These are phyloP conservation scores for Gossypium australe DNA, from an alignment of 345 rosid species.

Conservation along the genomic window DNA sequence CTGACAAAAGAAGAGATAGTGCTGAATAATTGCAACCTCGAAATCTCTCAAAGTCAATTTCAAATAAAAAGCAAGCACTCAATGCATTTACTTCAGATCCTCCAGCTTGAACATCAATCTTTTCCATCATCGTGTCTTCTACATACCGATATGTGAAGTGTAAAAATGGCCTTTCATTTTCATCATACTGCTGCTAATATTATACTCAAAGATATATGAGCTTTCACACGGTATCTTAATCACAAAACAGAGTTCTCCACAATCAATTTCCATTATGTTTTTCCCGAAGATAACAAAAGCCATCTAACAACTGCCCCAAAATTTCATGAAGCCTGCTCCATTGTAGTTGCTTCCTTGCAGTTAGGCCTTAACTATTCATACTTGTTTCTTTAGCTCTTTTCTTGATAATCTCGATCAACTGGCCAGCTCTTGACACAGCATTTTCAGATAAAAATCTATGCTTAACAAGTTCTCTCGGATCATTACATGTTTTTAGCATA, in stretches of 20 bases:
- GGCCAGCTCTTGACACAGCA: slow-evolving; percentile 22
- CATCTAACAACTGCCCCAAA: neutral
- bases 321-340: neutral
- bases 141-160: neutral
- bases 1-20: neutral
- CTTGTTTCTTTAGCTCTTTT: slow-evolving; percentile 17
- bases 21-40: neutral
- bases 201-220: too few species aligned
- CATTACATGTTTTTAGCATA: slow-evolving; percentile 56
- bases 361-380: neutral
- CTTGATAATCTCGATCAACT: slow-evolving; percentile 23
- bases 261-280: neutral
- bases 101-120: neutral
- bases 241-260: neutral
- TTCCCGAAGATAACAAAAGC: neutral
- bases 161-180: neutral
- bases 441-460: slow-evolving; percentile 32
- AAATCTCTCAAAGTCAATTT: neutral
- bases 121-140: neutral
- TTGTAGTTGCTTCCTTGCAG: neutral
- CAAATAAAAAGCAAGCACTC: neutral
- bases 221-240: neutral
- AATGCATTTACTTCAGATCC: neutral
- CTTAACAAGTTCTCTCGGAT: slow-evolving; percentile 55
- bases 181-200: neutral